Percentiles rank a stretch among this genome's conserved stretches.
Evolutionary conservation across 768 basidiomycete genomes (phyloP).

Genomic region (Amanita muscaria): DNA sequence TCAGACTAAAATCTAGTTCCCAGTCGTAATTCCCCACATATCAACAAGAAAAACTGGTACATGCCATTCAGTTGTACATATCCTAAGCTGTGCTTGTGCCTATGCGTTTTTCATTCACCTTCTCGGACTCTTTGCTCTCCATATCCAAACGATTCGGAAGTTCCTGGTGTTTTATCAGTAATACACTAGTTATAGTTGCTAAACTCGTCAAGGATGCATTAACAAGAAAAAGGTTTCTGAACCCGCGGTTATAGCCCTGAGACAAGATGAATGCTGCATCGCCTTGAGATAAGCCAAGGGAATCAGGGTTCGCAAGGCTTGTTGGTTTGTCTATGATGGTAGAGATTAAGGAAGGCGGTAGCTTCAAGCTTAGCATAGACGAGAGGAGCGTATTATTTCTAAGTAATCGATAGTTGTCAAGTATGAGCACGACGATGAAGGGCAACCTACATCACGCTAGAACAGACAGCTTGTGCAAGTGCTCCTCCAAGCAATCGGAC

Average conservation of each 20-base stretch:
- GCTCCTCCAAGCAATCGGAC: conserved; percentile 1
- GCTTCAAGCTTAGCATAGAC: background rate
- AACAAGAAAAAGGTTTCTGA: background rate
- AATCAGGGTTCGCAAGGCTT: background rate
- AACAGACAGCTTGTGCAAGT: background rate
- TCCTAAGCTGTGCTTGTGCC: too few relatives aligned
- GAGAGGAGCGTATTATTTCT: background rate
- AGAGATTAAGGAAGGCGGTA: background rate
- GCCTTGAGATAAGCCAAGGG: background rate
- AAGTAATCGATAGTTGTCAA: background rate
- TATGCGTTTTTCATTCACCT: too few relatives aligned
- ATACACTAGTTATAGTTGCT: background rate
- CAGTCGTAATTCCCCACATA: too few relatives aligned
- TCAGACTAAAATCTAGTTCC: too few relatives aligned
- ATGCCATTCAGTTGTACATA: too few relatives aligned
- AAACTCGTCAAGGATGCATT: background rate
- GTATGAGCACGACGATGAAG: background rate
- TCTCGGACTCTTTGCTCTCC: too few relatives aligned
- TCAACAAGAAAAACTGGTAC: too few relatives aligned
- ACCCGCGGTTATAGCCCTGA: background rate
- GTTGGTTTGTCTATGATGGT: background rate
- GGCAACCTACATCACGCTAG: background rate
- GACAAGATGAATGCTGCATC: background rate
- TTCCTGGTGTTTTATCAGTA: background rate
- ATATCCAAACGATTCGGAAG: too few relatives aligned